Evolutionary conservation across 2,329 filamentous ascomycete species (phyloP), one percentile per base, ranked within the genome.

Genomic region (Aspergillus proliferans): DNA sequence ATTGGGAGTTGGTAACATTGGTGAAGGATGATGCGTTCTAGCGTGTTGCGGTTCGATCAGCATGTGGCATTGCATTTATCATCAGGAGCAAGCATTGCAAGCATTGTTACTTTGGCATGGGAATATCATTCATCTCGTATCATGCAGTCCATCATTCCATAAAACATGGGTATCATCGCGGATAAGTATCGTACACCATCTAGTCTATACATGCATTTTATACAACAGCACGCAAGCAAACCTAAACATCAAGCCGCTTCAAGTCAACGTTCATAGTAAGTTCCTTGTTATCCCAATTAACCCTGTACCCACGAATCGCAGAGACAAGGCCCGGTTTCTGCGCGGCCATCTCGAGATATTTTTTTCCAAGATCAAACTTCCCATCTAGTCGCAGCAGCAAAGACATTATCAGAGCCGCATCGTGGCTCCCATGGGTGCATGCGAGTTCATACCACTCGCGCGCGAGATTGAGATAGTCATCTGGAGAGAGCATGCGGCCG

Each of bases 361-460:
- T 26, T 21, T 50, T 33, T 4, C 60, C 59, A 10, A 51, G 38
- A 0, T 51, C 46, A 5, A 41, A 21, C 4, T 53, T 9, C 1
- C 62, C 62, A 30, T 60, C 52, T 47, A 68, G 57, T 19, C 64
- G 61, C 3, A 54, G 39, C 3, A 72, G 45, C n/a, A 66, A 46
- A 4, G 63, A 62, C 34, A 64, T 15, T 34, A 64, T 58, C 10
- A 69, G 50, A 0, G 55, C 57, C 2, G 65, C 58, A n/a, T 52
- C 48, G 1, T 8, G 24, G 36, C 58, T 52, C 3, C 56, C 60
- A 45, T 55, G 48, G 3, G 40, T 21, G n/a, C 46, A 45, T 3
- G 64, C 61, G 34, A 70, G 44, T 12, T 59, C 46, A 42, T 69
- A 68, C 69, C 69, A 71, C 19, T 70, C 61, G 5, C 56, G 41